Evolutionary conservation across 441 rosid species (phyloP), one percentile per base, ranked within the genome.

Genomic region (Kokia cookei): DNA sequence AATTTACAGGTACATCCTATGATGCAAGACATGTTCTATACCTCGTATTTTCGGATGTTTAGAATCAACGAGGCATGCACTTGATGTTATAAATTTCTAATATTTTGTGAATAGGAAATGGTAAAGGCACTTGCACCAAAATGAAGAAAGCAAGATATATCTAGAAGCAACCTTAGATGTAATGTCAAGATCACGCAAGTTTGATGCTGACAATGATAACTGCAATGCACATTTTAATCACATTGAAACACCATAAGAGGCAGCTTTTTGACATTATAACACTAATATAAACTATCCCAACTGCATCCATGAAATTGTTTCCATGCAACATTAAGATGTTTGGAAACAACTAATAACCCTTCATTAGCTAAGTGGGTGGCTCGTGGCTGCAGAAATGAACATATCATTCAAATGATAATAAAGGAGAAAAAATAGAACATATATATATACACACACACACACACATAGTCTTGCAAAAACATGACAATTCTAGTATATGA

Each of bases 121-220:
- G 37, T 32, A 29, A 53, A 64, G 48, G n/a, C 26, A 40, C 24
- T 54, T 42, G 43, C 19, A 40, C 42, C 58, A 59, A 72, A 55
- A 63, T 68, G 62, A 40, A 40, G 11, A 40, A 19, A 45, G 43
- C 22, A 17, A 29, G 65, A 75, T 22, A 40, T 24, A 53, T 74
- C 15, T 14, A 54, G 45, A 29, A 61, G 7, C 64, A 71, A 91
- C 98, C 92, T 91, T 93, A 61, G 98, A 93, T 65, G 87, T 75
- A 66, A 91, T 42, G 74, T 93, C 98, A 61, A 83, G 87, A 81
- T 93, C 93, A 24, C 77, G 73, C 74, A 93, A 87, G 68, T 88
- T 90, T n/a, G 89, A 84, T 66, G 92, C 96, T 5, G 96, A 91
- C 71, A 90, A 66, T 62, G 92, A 77, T 75, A 93, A 73, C 98